Evolutionary conservation across 2,329 filamentous ascomycete genomes (phyloP), one percentile per base, ranked within the genome.

Genomic region (Podosphaera aphanis): DNA sequence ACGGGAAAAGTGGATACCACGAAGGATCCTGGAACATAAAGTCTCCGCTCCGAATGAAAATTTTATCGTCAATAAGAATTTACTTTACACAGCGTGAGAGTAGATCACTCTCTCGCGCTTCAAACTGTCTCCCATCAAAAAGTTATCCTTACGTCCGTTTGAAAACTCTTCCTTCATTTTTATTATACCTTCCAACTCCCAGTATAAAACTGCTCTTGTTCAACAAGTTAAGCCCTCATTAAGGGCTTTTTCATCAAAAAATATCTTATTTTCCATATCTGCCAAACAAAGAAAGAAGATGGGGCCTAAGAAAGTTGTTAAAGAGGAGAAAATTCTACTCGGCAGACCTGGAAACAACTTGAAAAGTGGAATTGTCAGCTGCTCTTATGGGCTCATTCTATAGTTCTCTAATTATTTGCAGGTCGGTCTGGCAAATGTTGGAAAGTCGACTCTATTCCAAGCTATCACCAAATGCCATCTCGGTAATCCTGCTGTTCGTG

Each of bases 381-480:
- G 57, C 44, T 47, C 47, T 43, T 16, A 31, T 31, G 43, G 36
- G 8, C 18, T 40, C 13, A 7, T 23, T 16, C 11, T 39, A 46
- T 46, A 25, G 40, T 11, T 43, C 40, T 41, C 49, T 52, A 44
- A 53, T 46, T 45, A 16, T 20, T 48, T 49, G 46, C 63, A 93
- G 85, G 85, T 98, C 65, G 90, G 90, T 67, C 78, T 98, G 60
- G 90, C 90, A 65, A 98, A 98, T 66, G 92, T 98, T 57, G 90
- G 90, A 65, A 98, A 98, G 71, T 98, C 90, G 55, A 98, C 92
- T 29, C 77, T 98, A 59, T 98, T 98, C 76, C 92, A 98, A 71
- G 85, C 90, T 62, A 94, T 98, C 66, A 98, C 90, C 62, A 95
- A 94, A 72, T 93, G 81, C 66, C 77, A 77, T 54, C 79, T 98